These are phyloP conservation scores for Kwoniella shivajii DNA, from an alignment of 1,284 basidiomycete species.

Conservation along the genomic window DNA sequence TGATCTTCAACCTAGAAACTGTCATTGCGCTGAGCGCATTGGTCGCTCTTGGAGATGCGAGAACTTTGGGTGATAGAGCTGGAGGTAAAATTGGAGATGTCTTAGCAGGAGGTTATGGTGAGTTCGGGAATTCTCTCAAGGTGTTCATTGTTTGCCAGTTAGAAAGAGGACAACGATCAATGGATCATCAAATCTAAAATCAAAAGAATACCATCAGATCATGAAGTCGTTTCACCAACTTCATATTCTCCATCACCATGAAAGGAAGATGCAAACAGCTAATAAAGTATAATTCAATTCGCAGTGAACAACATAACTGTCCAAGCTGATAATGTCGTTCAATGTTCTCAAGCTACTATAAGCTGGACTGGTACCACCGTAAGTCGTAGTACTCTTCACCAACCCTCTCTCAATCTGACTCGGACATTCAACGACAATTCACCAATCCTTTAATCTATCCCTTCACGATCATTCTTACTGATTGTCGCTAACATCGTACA, in stretches of 20 bases:
- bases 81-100: constrained; percentile 10
- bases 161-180: too few relatives aligned
- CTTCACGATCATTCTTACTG: not conserved
- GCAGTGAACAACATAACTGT: constrained; percentile 46
- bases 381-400: constrained; percentile 19
- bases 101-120: constrained; percentile 26
- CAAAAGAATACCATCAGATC: too few relatives aligned
- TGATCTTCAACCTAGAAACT: constrained; percentile 2
- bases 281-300: too few relatives aligned
- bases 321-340: constrained; percentile 35
- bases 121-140: not conserved
- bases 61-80: constrained; percentile 6
- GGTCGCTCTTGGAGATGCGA: not conserved
- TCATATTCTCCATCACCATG: too few relatives aligned
- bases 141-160: too few relatives aligned
- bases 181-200: too few relatives aligned
- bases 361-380: constrained; percentile 45
- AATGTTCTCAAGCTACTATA: constrained; percentile 45
- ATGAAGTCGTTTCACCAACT: too few relatives aligned
- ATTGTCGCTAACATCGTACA: not conserved
- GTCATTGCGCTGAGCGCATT: not conserved
- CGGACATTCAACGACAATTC: not conserved
- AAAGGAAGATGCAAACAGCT: not conserved
- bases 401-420: constrained; percentile 2
- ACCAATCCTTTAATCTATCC: not conserved